Evolutionary conservation across 352 stramenopile genomes (phyloP).

Genomic region (Globisporangium ultimum): DNA sequence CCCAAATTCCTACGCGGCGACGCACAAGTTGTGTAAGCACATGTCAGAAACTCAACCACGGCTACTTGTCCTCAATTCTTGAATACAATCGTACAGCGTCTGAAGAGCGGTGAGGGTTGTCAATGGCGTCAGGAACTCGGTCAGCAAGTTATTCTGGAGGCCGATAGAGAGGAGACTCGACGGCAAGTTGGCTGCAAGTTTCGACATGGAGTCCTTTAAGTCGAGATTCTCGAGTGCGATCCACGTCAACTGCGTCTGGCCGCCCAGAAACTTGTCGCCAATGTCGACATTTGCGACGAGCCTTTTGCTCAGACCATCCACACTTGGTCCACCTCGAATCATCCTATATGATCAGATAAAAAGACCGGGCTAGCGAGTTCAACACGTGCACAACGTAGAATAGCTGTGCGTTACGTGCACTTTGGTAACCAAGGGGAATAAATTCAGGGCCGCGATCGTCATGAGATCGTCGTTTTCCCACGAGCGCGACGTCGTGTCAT

Average conservation of each 20-base stretch:
- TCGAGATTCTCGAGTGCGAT: not conserved
- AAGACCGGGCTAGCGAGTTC: too few relatives aligned
- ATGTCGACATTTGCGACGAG: constrained; percentile 1
- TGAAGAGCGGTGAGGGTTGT: not conserved
- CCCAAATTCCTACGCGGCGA: not conserved
- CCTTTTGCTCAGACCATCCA: not conserved
- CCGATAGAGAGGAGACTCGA: not conserved
- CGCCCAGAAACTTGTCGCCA: constrained; percentile 5
- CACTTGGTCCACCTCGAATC: not conserved
- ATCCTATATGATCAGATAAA: too few relatives aligned
- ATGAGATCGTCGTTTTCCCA: constrained; percentile 1
- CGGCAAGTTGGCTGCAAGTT: not conserved
- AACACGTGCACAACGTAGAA: constrained; percentile 1
- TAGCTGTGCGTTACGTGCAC: constrained; percentile 3
- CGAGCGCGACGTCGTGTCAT: not conserved
- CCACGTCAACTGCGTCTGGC: not conserved
- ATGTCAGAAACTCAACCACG: not conserved
- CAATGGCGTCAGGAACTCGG: not conserved
- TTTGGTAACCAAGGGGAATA: not conserved
- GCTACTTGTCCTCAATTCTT: too few relatives aligned
- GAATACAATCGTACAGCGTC: constrained; percentile 1
- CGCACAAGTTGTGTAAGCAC: not conserved
- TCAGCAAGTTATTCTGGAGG: constrained; percentile 1
- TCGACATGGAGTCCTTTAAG: not conserved
- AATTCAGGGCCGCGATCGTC: not conserved